Evolutionary conservation across 2,329 filamentous ascomycete genomes (phyloP), one percentile per base, ranked within the genome.

Genomic region (Penicillium sp.): DNA sequence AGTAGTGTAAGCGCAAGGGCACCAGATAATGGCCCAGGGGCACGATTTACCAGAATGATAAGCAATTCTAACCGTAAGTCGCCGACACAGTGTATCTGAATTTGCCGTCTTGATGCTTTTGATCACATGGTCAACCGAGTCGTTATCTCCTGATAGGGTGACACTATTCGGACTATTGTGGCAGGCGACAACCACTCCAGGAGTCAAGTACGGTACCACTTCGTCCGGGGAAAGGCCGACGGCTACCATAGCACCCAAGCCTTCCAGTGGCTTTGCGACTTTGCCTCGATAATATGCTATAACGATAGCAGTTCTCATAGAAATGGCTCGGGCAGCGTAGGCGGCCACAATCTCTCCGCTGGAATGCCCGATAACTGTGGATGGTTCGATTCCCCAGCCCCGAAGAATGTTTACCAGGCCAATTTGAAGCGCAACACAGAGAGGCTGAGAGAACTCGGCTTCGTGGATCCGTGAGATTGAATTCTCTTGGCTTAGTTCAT

Each of bases 281-380:
- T 57, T 51, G 0, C 66, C 69, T 4, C 68, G 63, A 27, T 60
- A 66, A 11, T 68, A 69, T 9, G 64, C 60, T 16, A 66, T 19
- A 2, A 54, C 27, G 0, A 70, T 69, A 0, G 68, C 68, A 13
- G 39, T 45, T 15, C 48, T 38, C 13, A 58, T 55, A 0, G 61
- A 53, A 7, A 69, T 61, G 2, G 64, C 63, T 2, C 68, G 65
- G 0, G 67, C 61, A 3, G 71, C 68, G 59, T 73, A 76, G 0
- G 73, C 72, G 2, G 72, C 72, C 2, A 65, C 71, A 38, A 76
- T 75, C 57, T 76, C 74, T 1, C 74, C 74, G 13, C 61, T 66
- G 0, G 72, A 74, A 52, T 76, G 72, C 0, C 74, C 73, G 0
- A 74, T 57, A 4, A 72, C 69, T 1, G 60, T 50, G 0, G 49